Evolutionary conservation across 2,329 filamentous ascomycete genomes (phyloP), one percentile per base, ranked within the genome.

Genomic region (Exophiala dermatitidis): DNA sequence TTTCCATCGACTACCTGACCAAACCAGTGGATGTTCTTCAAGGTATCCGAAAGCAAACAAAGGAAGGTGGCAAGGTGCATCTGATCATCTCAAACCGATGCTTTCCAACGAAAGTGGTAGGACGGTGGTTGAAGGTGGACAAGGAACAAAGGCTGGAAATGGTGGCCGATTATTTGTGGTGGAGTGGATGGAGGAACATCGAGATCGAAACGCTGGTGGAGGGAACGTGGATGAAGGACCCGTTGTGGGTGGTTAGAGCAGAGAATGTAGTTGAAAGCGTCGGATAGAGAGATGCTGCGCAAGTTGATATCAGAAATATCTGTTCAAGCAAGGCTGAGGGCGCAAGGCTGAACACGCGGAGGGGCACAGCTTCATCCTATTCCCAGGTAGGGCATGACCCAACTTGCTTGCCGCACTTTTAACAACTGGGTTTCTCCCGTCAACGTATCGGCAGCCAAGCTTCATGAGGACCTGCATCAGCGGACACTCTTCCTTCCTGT

Each of bases 21-120:
- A 60, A 68, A 6, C 77, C 77, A 0, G 60, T 74, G 3, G 67
- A 72, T 12, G 70, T 79, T 0, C 71, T 79, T 12, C 53, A 56
- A 10, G 72, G 70, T 29, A 60, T 79, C 29, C 61, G 66, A 6
- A 58, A 68, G 4, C 67, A 66, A 5, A 73, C 72, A 12, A 73
- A 68, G 3, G 56, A 62, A 1, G 73, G 71, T 1, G 77, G 74
- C 0, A 70, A 49, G 1, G 69, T 78, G n/a, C 76, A 80, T 65
- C 62, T 80, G 44, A 69, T 71, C 0, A 71, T 79, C 38, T 74
- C 71, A 30, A 77, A 79, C 62, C 70, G 77, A 2, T 79, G 74
- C 60, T 79, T 79, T 58, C 74, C 76, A 0, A 77, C 74, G 1
- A 80, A 80, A 59, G 76, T 72, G 1, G 70, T 79, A 4, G 67